Evolutionary conservation across 345 rosid species (phyloP).

Genomic region (Isatis tinctoria): DNA sequence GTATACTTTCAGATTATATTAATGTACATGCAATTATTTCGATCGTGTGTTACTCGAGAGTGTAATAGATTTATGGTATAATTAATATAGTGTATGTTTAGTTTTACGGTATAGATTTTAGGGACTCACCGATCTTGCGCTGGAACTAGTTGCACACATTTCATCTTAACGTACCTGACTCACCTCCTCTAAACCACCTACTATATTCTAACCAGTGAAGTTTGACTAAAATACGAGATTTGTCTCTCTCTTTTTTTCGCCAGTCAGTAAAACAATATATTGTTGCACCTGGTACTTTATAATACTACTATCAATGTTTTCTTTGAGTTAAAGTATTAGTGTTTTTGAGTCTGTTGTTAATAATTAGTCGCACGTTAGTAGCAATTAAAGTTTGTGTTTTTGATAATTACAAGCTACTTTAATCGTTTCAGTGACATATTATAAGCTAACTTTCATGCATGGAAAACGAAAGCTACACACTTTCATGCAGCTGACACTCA

Average conservation of each 20-base stretch:
- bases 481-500: slow-evolving; percentile 34
- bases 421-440: slow-evolving; percentile 5
- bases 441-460: slow-evolving; percentile 19
- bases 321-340: background rate
- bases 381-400: background rate
- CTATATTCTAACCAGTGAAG: no score
- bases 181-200: background rate
- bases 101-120: background rate
- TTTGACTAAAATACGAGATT: no score
- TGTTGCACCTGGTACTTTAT: background rate
- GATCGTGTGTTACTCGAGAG: background rate
- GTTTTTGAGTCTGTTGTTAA: background rate
- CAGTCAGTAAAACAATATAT: background rate
- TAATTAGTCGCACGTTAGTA: background rate
- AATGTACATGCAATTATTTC: background rate
- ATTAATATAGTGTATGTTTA: background rate
- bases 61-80: background rate
- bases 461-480: slow-evolving; percentile 28
- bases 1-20: background rate
- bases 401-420: slow-evolving; percentile 13
- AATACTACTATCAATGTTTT: background rate
- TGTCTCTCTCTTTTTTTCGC: no score
- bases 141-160: background rate
- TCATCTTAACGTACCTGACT: background rate
- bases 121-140: background rate